Evolutionary conservation across 2,329 filamentous ascomycete species (phyloP).

Genomic region (Pestalotiopsis sp.): DNA sequence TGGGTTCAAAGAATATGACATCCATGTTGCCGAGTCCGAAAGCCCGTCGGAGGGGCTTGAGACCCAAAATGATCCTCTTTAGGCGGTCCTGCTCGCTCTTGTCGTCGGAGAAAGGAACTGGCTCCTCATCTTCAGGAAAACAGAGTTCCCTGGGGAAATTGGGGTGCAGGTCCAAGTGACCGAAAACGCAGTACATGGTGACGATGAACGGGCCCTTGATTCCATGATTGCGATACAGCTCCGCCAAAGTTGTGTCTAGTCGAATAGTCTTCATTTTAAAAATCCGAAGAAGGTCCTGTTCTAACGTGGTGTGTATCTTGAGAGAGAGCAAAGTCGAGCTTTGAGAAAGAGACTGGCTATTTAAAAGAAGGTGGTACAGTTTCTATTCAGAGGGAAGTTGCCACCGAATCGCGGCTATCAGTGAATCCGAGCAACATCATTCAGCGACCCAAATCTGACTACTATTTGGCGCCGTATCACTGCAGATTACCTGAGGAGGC

Average conservation of each 20-base stretch:
- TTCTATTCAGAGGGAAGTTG: neutral
- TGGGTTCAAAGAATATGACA: slow-evolving; percentile 23
- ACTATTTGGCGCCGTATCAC: neutral
- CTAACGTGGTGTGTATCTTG: neutral
- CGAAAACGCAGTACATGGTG: slow-evolving; percentile 27
- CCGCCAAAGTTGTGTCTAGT: slow-evolving; percentile 25
- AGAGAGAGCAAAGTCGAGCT: neutral
- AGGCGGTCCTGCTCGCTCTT: slow-evolving; percentile 20
- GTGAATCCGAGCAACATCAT: neutral
- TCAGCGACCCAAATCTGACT: neutral
- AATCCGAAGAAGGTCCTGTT: neutral
- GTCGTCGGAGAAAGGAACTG: slow-evolving; percentile 21
- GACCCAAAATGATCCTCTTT: slow-evolving; percentile 21
- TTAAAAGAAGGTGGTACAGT: neutral
- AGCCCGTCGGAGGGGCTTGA: slow-evolving; percentile 25
- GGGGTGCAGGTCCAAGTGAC: slow-evolving; percentile 24
- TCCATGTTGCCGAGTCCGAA: slow-evolving; percentile 25
- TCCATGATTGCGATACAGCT: slow-evolving; percentile 22
- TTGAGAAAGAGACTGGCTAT: neutral
- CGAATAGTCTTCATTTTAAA: slow-evolving; percentile 8
- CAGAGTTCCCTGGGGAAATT: slow-evolving; percentile 21
- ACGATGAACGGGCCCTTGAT: slow-evolving; percentile 23
- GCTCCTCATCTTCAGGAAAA: slow-evolving; percentile 26
- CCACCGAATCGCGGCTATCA: neutral
- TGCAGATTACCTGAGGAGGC: neutral